A percentile compares a stretch with the other conserved stretches of the same genome.
These are phyloP conservation scores for Metschnikowia shivogae DNA, from an alignment of 805 yeast species.

Conservation along the genomic window DNA sequence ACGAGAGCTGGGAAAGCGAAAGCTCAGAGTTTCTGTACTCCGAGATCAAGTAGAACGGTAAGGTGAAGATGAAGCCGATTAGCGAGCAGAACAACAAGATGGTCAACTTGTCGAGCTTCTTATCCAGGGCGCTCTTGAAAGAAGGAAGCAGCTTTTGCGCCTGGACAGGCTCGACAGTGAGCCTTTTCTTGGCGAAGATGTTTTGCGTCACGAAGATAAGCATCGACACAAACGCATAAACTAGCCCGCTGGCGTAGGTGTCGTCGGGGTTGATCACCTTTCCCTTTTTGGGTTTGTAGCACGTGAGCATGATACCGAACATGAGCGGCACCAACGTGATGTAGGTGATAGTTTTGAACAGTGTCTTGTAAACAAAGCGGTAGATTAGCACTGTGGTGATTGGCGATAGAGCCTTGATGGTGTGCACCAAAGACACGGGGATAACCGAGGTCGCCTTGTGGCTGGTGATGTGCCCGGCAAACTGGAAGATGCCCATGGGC, in stretches of 20 bases:
- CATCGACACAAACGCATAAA: slow-evolving; percentile 54
- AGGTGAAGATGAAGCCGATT: slow-evolving; percentile 62
- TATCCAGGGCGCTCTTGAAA: slow-evolving; percentile 17
- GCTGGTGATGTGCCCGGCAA: slow-evolving; percentile 84
- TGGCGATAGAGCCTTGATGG: slow-evolving; percentile 90
- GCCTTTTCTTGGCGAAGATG: slow-evolving; percentile 70
- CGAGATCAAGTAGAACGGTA: slow-evolving; percentile 59
- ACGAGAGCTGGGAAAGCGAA: slow-evolving; percentile 30
- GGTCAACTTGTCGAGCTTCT: slow-evolving; percentile 64
- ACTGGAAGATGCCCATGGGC: slow-evolving; percentile 95
- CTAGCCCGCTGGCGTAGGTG: slow-evolving; percentile 36
- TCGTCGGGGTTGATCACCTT: slow-evolving; percentile 16
- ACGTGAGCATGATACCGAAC: slow-evolving; percentile 79
- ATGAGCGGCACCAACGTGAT: slow-evolving; percentile 75
- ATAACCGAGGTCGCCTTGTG: slow-evolving; percentile 89
- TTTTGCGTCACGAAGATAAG: slow-evolving; percentile 73
- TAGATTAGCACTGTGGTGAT: slow-evolving; percentile 81
- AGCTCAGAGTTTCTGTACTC: slow-evolving; percentile 39
- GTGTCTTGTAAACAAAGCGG: slow-evolving; percentile 52
- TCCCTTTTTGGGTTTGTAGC: slow-evolving; percentile 44
- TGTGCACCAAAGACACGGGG: slow-evolving; percentile 93
- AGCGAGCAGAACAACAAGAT: slow-evolving; percentile 68
- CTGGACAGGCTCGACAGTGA: slow-evolving; percentile 43
- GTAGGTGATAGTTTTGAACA: slow-evolving; percentile 65
- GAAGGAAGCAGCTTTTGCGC: slow-evolving; percentile 21